Conservation (phyloP, 2,329 filamentous ascomycete species). For the Exutisphaerella laricina region DNA sequence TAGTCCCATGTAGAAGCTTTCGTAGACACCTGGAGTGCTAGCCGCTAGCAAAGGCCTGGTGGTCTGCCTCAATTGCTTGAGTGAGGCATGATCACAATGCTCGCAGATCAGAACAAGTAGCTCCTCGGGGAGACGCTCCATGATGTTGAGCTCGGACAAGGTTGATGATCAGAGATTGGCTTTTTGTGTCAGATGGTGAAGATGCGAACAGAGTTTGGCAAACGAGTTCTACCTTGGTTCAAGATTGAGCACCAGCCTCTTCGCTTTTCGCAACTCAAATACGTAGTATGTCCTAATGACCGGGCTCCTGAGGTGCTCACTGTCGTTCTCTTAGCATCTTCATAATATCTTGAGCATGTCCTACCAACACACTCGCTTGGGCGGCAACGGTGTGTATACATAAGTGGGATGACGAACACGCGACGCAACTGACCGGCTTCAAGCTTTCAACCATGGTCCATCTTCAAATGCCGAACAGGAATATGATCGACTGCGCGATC, state of each 20-base stretch:
- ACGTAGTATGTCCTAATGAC: no score
- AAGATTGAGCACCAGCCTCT: conserved; percentile 2
- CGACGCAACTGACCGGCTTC: conserved; percentile 2
- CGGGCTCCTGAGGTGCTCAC: no score
- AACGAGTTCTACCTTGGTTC: no score
- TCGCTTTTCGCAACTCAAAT: no score
- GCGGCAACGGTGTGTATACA: conserved; percentile 15
- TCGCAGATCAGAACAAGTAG: conserved; percentile 24
- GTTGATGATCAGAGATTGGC: conserved; percentile 3
- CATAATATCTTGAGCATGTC: conserved; percentile 12
- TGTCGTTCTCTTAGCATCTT: not conserved
- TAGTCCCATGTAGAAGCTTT: conserved; percentile 23
- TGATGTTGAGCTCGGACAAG: conserved; percentile 1
- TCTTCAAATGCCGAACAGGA: conserved; percentile 68
- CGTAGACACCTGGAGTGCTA: conserved; percentile 23
- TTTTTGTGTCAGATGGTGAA: not conserved
- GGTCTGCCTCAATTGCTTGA: conserved; percentile 22
- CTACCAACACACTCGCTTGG: conserved; percentile 17
- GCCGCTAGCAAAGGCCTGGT: conserved; percentile 15
- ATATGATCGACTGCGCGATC: conserved; percentile 83
- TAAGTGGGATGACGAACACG: not conserved
- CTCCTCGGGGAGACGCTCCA: conserved; percentile 25
- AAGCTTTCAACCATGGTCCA: conserved; percentile 70
- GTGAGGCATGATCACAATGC: conserved; percentile 17
- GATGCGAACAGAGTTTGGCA: conserved; percentile 3